phyloP scores from a whole-genome alignment of 495 filamentous ascomycete genomes.

The Pseudomonodictys pantanalensis region DNA sequence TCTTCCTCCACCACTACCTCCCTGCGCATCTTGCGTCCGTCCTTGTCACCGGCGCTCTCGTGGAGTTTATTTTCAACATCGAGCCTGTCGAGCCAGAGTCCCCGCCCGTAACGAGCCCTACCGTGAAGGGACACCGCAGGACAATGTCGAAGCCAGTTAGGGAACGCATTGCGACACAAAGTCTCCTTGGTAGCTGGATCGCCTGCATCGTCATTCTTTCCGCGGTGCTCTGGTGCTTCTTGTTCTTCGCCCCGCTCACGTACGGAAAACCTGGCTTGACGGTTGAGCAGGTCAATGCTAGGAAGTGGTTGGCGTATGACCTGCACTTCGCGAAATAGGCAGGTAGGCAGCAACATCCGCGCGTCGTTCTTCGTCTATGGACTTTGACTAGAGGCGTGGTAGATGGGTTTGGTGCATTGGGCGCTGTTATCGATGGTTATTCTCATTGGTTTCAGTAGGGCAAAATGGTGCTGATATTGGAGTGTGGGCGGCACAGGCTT shows the following conservation, averaged over 20 bases:
- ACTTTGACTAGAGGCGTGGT: too few species aligned
- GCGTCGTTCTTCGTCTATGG: too few species aligned
- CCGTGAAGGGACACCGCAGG: constrained; percentile 53
- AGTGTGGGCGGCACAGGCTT: too few species aligned
- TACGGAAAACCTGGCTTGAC: constrained; percentile 92
- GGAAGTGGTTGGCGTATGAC: constrained; percentile 97
- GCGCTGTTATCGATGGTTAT: too few species aligned
- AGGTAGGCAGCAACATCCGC: too few species aligned
- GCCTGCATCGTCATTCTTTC: constrained; percentile 67
- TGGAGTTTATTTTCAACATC: constrained; percentile 94
- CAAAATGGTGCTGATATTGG: too few species aligned
- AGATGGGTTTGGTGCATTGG: too few species aligned
- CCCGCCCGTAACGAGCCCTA: constrained; percentile 41
- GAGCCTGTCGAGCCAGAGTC: constrained; percentile 61
- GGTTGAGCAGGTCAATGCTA: constrained; percentile 72
- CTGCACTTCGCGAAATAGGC: constrained; percentile 95
- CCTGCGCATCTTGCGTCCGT: constrained; percentile 87
- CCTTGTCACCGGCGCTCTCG: constrained; percentile 90
- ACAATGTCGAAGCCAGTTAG: constrained; percentile 63
- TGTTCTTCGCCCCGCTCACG: constrained; percentile 90
- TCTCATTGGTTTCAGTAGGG: too few species aligned
- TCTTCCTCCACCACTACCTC: constrained; percentile 75
- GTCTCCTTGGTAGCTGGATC: constrained; percentile 72
- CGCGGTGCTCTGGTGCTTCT: constrained; percentile 72
- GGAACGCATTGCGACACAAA: constrained; percentile 78